Evolutionary conservation across 1,284 basidiomycete genomes (phyloP), one percentile per base, ranked within the genome.

Genomic region (Ceratobasidium sp.): DNA sequence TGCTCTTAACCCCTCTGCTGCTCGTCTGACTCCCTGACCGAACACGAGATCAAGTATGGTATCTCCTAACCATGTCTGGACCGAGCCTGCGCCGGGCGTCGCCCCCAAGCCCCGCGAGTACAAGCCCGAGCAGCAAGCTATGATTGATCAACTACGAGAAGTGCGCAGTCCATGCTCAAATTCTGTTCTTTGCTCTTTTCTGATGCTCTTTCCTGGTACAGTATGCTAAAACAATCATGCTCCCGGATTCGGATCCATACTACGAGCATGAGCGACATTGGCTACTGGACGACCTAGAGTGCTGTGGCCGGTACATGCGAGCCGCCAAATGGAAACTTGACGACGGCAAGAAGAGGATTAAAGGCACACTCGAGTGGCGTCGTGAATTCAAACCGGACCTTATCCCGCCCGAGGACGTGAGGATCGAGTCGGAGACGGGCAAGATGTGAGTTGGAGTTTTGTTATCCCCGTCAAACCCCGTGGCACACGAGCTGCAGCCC

Each of bases 291-390:
- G 90, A 86, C 77, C 84, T 88, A 1, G 92, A 92, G 75, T 92
- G 90, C 30, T 85, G 91, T 65, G 86, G 90, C 48, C 88, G 93
- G 8, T 95, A 94, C 79, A 89, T 93, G 86, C 88, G 93, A 41
- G 92, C 93, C 0, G 86, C 91, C 2, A 94, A 94, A 78, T 94
- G 92, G 92, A 89, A 89, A 78, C 77, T 90, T 30, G 85, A 86
- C 21, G 90, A 95, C 72, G 92, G 86, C 6, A 88, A 93, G 82
- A 89, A 87, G 78, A 84, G 93, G 57, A 88, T 95, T 74, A 88
- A 89, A 78, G 85, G 83, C 2, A 94, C 93, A 0, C 76, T 95
- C 2, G 90, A 92, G 75, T 94, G 93, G 93, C 83, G 93, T 69
- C 82, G 93, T 59, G 90, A 92, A 72, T 94, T 84, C 79, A 88